phyloP scores from a whole-genome alignment of 352 stramenopile genomes.

The Pythium oligandrum region DNA sequence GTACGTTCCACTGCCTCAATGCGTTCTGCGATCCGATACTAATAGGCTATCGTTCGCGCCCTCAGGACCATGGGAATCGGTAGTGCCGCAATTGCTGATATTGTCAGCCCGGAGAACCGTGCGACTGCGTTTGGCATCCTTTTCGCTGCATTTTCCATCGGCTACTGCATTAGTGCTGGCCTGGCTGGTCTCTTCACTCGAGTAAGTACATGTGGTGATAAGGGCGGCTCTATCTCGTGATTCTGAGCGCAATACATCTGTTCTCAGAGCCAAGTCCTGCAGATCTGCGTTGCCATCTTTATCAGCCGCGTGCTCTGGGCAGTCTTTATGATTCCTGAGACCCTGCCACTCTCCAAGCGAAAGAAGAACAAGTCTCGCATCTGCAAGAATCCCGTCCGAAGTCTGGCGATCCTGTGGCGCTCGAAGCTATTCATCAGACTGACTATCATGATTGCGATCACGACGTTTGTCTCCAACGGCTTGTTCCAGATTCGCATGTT shows the following conservation, averaged over 20 bases:
- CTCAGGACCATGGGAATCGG: conserved; percentile 46
- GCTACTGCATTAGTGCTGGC: conserved; percentile 50
- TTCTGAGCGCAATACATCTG: too few relatives aligned
- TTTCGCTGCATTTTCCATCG: conserved; percentile 46
- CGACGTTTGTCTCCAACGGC: conserved; percentile 54
- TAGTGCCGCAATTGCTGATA: conserved; percentile 56
- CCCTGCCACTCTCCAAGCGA: conserved; percentile 33
- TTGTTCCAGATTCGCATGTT: conserved; percentile 63
- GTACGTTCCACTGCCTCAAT: conserved; percentile 17
- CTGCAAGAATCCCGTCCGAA: conserved; percentile 52
- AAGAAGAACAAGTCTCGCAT: conserved; percentile 22
- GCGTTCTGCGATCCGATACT: not conserved
- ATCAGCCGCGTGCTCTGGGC: conserved; percentile 49
- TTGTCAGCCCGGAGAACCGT: conserved; percentile 46
- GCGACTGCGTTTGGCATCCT: conserved; percentile 53
- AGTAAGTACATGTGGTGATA: conserved; percentile 17
- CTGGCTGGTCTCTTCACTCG: conserved; percentile 46
- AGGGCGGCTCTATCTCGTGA: too few relatives aligned
- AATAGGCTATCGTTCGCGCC: not conserved
- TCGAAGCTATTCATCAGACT: conserved; percentile 57
- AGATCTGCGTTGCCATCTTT: conserved; percentile 39
- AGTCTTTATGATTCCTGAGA: conserved; percentile 54
- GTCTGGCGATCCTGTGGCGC: conserved; percentile 65
- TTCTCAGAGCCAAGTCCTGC: conserved; percentile 39
- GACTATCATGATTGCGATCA: conserved; percentile 62